Conservation (phyloP, 1,139 yeast species). For the Meyerozyma sp. region DNA sequence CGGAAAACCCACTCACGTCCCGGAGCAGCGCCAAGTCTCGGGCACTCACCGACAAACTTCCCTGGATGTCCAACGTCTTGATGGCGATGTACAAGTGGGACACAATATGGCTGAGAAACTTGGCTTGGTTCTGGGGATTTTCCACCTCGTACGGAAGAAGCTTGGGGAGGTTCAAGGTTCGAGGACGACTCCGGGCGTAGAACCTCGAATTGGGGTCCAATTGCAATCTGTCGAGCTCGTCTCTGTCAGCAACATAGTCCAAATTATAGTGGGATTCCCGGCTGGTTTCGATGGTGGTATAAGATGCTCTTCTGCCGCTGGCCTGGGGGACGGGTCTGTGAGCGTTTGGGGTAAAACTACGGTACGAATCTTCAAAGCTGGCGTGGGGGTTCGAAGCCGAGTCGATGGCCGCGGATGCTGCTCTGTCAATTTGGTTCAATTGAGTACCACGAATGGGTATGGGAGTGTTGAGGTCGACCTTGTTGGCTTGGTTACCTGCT, state of each 20-base stretch:
- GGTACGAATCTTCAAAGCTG: constrained; percentile 4
- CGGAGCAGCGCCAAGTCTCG: constrained; percentile 47
- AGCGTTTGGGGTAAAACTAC: constrained; percentile 26
- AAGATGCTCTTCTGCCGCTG: constrained; percentile 29
- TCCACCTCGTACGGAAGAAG: constrained; percentile 77
- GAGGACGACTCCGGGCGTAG: constrained; percentile 45
- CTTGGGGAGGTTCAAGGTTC: constrained; percentile 57
- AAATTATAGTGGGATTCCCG: constrained; percentile 48
- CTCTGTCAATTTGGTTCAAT: constrained; percentile 6
- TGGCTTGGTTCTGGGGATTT: constrained; percentile 61
- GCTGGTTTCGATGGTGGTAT: constrained; percentile 26
- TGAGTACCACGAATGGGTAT: constrained; percentile 4
- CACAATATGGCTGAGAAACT: constrained; percentile 72
- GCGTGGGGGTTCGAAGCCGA: constrained; percentile 3
- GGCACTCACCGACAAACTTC: constrained; percentile 63
- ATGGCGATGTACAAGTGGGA: constrained; percentile 77
- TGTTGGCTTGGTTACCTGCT: background rate
- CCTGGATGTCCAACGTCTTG: constrained; percentile 70
- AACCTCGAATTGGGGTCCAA: constrained; percentile 51
- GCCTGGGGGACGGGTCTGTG: constrained; percentile 5
- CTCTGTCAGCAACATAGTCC: constrained; percentile 52
- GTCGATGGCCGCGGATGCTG: constrained; percentile 10
- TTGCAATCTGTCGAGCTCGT: constrained; percentile 32
- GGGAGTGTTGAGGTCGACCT: constrained; percentile 4
- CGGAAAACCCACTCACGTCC: constrained; percentile 25